phyloP scores from a whole-genome alignment of 1,139 yeast genomes.

The Geotrichum histeridarum region DNA sequence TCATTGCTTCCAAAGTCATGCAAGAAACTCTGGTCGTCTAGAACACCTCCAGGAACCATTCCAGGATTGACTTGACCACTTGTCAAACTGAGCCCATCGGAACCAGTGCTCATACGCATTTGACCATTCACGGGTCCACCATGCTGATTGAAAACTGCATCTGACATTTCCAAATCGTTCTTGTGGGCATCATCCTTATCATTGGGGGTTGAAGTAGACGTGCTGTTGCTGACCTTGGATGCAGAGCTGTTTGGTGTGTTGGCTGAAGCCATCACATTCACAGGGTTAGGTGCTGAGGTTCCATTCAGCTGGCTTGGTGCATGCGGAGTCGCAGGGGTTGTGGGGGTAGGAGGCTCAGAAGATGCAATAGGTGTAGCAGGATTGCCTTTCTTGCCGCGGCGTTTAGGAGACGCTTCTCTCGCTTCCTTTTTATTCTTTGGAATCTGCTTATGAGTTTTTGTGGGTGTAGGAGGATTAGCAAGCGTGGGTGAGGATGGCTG shows the following conservation, averaged over 20 bases:
- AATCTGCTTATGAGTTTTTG: slow-evolving; percentile 42
- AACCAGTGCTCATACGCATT: slow-evolving; percentile 17
- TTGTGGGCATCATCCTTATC: background rate
- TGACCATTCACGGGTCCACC: background rate
- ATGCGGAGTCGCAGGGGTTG: slow-evolving; percentile 37
- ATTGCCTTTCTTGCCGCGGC: slow-evolving; percentile 23
- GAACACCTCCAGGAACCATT: slow-evolving; percentile 19
- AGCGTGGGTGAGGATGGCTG: slow-evolving; percentile 38
- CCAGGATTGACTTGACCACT: slow-evolving; percentile 16
- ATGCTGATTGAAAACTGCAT: background rate
- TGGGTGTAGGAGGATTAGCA: slow-evolving; percentile 42
- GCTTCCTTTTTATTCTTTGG: slow-evolving; percentile 41
- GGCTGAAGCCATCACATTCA: slow-evolving; percentile 3
- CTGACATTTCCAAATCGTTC: slow-evolving; percentile 1
- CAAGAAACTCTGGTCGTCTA: slow-evolving; percentile 29
- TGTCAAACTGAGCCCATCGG: background rate
- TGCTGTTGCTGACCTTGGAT: slow-evolving; percentile 1
- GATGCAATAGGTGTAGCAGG: slow-evolving; percentile 32
- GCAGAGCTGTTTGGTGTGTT: background rate
- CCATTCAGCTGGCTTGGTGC: slow-evolving; percentile 13
- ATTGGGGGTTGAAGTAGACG: background rate
- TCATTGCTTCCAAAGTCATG: slow-evolving; percentile 31
- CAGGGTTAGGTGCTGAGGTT: slow-evolving; percentile 8
- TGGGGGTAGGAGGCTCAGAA: slow-evolving; percentile 40
- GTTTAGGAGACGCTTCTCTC: slow-evolving; percentile 22